Base-by-base conservation (phyloP, 78 protist genomes). In the Protostelium mycophagum region DNA sequence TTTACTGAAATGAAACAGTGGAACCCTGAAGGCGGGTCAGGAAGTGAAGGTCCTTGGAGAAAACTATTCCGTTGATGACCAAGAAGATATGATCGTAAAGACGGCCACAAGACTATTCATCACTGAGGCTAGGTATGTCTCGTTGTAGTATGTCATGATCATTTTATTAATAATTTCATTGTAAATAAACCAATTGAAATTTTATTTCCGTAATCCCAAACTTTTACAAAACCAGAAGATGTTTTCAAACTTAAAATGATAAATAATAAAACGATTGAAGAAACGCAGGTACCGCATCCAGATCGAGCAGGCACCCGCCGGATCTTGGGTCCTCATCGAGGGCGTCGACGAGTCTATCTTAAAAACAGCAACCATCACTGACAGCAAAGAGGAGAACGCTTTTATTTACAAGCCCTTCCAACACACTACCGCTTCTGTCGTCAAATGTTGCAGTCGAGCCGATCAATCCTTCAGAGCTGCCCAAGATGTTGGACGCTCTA, bases 401-500 rank as follows among this genome's bases (percentile, higher is more conserved):
- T 90, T 84, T 28, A 90, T 93, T 25, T 96, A 93, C 88, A 31
- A 83, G 35, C 96, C 96, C 86, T 86, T 96, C 9, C 86, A 37
- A 34, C 93, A 92, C 94, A 88, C 36, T 34, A 96, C 96, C 0
- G 16, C 10, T 29, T 86, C 99, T 0, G 95, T 95, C 29, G 90
- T 98, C 83, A 97, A 98, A 87, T n/a, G 93, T 99, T 0, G 99
- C 99, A 1, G 85, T 97, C 28, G 99, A 98, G 92, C 99, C 99
- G 73, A 38, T 98, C 35, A 87, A 93, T 86, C 99, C 99, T 31
- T 86, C 97, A 0, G 99, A 99, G 87, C 95, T 98, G 63, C 99
- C 99, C 35, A 97, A 97, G 91, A 96, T 99, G 99, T 51, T 97
- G 63, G 99, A 97, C 0, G 99, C 97, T 25, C 92, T 98, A 86